These are phyloP conservation scores for Suhomyces ambrosiae DNA, from an alignment of 1,139 yeast species.

Conservation along the genomic window DNA sequence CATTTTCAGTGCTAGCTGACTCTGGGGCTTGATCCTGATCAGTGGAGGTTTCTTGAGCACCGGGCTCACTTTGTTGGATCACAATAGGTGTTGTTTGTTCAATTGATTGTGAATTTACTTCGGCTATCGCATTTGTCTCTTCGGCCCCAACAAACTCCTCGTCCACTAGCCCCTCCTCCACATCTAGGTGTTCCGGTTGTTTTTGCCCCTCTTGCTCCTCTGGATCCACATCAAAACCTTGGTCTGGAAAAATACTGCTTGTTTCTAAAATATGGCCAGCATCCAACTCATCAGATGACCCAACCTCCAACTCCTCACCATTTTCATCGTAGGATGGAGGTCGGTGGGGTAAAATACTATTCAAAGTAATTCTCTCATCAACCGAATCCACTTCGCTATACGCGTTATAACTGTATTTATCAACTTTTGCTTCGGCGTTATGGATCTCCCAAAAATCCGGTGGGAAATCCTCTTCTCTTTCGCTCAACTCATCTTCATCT, in stretches of 20 bases:
- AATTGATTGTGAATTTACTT: too few species aligned
- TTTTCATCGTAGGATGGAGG: constrained; percentile 42
- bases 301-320: constrained; percentile 12
- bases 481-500: constrained; percentile 51
- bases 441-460: constrained; percentile 55
- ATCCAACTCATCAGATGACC: background rate
- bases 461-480: constrained; percentile 54
- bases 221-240: too few species aligned
- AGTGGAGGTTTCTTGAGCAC: background rate
- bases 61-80: background rate
- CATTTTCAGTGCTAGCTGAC: background rate
- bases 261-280: constrained; percentile 4
- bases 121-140: too few species aligned
- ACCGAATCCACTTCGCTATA: constrained; percentile 36
- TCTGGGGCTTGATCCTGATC: background rate
- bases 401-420: constrained; percentile 46
- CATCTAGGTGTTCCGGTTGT: too few species aligned
- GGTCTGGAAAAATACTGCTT: constrained; percentile 3
- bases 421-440: constrained; percentile 21
- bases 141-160: too few species aligned
- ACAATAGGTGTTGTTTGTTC: background rate
- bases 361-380: constrained; percentile 46
- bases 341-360: constrained; percentile 34
- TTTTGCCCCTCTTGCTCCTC: too few species aligned
- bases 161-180: too few species aligned